Conservation (phyloP, 2,329 filamentous ascomycete genomes). For the Albifimbria verrucaria region DNA sequence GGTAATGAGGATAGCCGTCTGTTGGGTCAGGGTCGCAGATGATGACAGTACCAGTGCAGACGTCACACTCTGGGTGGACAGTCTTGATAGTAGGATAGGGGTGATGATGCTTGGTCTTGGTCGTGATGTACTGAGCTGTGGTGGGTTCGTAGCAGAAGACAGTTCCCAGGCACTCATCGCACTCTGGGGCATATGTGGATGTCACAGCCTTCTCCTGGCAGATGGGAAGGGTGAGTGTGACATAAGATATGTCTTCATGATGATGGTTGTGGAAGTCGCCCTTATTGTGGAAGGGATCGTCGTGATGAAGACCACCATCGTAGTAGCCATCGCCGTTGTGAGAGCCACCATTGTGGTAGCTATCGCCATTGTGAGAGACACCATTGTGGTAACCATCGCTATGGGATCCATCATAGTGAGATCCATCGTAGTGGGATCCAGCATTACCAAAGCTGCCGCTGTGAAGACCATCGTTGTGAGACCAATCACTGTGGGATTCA, state of each 20-base stretch:
- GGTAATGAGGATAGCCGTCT: background rate
- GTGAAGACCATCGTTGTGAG: no score
- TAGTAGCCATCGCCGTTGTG: background rate
- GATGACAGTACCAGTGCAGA: constrained; percentile 19
- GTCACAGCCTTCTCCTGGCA: constrained; percentile 13
- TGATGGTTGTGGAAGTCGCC: background rate
- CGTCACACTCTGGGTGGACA: constrained; percentile 14
- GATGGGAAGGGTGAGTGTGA: constrained; percentile 19
- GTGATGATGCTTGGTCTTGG: constrained; percentile 10
- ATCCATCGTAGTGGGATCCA: no score
- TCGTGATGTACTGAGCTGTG: constrained; percentile 17
- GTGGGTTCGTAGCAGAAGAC: constrained; percentile 22
- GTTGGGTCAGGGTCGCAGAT: constrained; percentile 18
- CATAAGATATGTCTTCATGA: constrained; percentile 3
- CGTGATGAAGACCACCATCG: background rate
- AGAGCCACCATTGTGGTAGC: background rate
- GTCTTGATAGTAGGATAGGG: constrained; percentile 17
- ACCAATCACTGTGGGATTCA: no score
- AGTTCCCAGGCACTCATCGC: constrained; percentile 18
- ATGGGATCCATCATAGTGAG: no score
- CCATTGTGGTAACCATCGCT: no score
- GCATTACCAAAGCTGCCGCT: no score
- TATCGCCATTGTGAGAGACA: background rate
- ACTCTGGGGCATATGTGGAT: constrained; percentile 15
- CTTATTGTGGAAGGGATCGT: background rate